Evolutionary conservation across 257 asterid species (phyloP).

Genomic region (Nicotiana otophora): DNA sequence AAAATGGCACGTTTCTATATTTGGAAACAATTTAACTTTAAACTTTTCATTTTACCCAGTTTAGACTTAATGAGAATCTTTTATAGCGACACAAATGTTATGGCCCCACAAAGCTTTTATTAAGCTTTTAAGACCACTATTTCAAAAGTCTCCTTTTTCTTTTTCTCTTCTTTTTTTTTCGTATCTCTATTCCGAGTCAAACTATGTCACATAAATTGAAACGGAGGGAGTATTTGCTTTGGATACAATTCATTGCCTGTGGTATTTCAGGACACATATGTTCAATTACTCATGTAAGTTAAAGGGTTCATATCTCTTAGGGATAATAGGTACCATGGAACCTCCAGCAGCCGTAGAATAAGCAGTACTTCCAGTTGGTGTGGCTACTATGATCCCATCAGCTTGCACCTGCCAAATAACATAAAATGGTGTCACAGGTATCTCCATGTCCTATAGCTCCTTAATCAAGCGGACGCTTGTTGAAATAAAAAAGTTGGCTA

Average conservation of each 20-base stretch:
- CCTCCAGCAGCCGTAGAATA: conserved; percentile 99
- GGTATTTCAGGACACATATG: not conserved
- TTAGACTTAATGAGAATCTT: too few relatives aligned
- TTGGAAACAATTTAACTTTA: too few relatives aligned
- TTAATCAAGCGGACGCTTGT: not conserved
- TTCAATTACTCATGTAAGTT: not conserved
- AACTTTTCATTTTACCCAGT: too few relatives aligned
- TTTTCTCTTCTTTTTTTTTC: too few relatives aligned
- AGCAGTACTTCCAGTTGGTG: conserved; percentile 99
- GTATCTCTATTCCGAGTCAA: too few relatives aligned
- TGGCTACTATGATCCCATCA: conserved; percentile 98
- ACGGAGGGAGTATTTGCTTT: not conserved
- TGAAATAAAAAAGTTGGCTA: not conserved
- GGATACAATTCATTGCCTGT: not conserved
- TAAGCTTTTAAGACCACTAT: too few relatives aligned
- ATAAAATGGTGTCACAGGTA: not conserved
- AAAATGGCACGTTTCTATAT: too few relatives aligned
- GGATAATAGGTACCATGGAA: conserved; percentile 60
- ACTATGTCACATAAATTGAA: too few relatives aligned
- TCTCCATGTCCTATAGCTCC: not conserved
- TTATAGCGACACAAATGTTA: too few relatives aligned
- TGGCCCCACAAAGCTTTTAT: too few relatives aligned
- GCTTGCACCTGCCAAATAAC: conserved; percentile 76
- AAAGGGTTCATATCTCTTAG: not conserved
- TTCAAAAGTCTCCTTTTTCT: too few relatives aligned